A percentile compares a stretch with the other conserved stretches of the same genome.
phyloP scores from a whole-genome alignment of 148 eudicot species.

The Beta vulgaris region DNA sequence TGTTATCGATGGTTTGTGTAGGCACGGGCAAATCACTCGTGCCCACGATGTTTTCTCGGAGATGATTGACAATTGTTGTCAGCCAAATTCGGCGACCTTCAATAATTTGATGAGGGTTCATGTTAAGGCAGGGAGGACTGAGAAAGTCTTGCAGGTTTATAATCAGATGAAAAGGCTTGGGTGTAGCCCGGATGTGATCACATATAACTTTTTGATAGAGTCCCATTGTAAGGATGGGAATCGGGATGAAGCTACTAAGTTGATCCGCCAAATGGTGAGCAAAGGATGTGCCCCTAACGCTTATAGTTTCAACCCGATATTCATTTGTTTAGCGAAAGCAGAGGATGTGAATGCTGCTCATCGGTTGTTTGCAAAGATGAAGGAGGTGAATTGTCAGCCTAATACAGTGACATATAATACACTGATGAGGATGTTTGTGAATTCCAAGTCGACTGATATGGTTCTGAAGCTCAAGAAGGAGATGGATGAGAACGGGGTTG shows the following conservation, averaged over 20 bases:
- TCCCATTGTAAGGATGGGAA: slow-evolving; percentile 75
- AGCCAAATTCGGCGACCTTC: slow-evolving; percentile 72
- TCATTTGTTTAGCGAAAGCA: slow-evolving; percentile 43
- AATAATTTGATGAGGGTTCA: slow-evolving; percentile 88
- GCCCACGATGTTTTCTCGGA: slow-evolving; percentile 91
- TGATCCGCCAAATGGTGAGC: slow-evolving; percentile 63
- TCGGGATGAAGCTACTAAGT: slow-evolving; percentile 68
- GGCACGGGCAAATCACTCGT: slow-evolving; percentile 71
- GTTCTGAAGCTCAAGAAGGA: slow-evolving; percentile 87
- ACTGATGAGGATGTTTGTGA: slow-evolving; percentile 83
- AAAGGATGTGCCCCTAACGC: slow-evolving; percentile 62
- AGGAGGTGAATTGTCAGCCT: slow-evolving; percentile 61
- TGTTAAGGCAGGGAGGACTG: slow-evolving; percentile 70
- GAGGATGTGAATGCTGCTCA: slow-evolving; percentile 83
- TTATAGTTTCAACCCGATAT: slow-evolving; percentile 69
- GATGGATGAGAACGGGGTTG: slow-evolving; percentile 65
- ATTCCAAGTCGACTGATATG: slow-evolving; percentile 81
- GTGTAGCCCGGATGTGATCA: slow-evolving; percentile 60
- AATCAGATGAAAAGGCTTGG: slow-evolving; percentile 82
- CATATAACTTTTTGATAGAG: slow-evolving; percentile 71
- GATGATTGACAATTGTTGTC: slow-evolving; percentile 72
- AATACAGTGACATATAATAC: slow-evolving; percentile 74
- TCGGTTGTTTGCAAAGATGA: slow-evolving; percentile 64
- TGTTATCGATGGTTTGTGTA: slow-evolving; percentile 83
- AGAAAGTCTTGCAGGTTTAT: slow-evolving; percentile 75